Evolutionary conservation across 2,329 filamentous ascomycete genomes (phyloP).

Genomic region (Trichoderma simmonsii): DNA sequence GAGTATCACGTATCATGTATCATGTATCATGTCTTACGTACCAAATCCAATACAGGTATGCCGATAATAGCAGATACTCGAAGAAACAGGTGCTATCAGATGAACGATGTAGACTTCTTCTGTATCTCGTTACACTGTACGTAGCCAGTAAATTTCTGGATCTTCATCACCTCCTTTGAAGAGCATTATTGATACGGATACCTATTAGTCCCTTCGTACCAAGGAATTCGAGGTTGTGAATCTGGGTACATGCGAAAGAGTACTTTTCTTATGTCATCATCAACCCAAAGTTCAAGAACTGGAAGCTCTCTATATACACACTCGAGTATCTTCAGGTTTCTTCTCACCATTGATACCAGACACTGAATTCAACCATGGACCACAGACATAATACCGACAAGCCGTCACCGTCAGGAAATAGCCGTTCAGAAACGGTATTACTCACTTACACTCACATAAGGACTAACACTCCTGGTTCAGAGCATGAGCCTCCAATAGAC

Average conservation of each 20-base stretch:
- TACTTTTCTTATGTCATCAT: not conserved
- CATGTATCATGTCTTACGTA: no score
- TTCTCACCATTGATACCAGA: not conserved
- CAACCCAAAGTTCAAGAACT: not conserved
- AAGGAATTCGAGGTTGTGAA: not conserved
- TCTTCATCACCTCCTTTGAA: no score
- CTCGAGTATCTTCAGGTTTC: not conserved
- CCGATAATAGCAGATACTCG: not conserved
- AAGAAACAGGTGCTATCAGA: not conserved
- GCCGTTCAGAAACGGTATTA: not conserved
- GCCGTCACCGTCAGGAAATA: not conserved
- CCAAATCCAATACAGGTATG: not conserved
- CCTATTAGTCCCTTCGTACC: no score
- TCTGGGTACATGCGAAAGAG: not conserved
- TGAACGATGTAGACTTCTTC: not conserved
- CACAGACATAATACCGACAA: not conserved
- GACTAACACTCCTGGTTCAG: not conserved
- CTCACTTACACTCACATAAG: not conserved
- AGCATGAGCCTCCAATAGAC: not conserved
- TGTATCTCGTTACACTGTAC: no score
- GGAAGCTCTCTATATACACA: not conserved
- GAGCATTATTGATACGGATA: not conserved
- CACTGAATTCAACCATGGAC: not conserved
- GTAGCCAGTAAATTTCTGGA: no score
- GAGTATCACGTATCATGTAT: no score